phyloP scores from a whole-genome alignment of 108 stramenopile genomes.

The Nitzschia sp. region DNA sequence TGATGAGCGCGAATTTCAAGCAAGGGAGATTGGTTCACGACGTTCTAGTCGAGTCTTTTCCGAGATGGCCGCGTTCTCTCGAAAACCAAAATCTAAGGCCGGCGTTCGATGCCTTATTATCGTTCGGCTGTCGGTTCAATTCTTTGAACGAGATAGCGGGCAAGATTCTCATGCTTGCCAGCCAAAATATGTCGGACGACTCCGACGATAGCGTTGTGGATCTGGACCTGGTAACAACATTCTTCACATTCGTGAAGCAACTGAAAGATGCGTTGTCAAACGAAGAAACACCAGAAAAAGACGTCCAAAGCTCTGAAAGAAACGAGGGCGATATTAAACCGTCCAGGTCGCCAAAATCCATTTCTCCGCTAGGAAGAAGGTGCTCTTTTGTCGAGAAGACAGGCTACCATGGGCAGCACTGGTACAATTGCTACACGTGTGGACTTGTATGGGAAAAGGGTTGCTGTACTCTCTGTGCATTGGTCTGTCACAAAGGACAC shows the following conservation, averaged over 20 bases:
- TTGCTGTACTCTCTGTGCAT: slow-evolving; percentile 80
- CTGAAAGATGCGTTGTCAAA: slow-evolving; percentile 3
- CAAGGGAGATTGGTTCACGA: slow-evolving; percentile 14
- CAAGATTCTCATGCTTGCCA: not conserved
- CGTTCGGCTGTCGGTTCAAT: slow-evolving; percentile 20
- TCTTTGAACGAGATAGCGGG: slow-evolving; percentile 26
- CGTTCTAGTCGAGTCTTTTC: slow-evolving; percentile 8
- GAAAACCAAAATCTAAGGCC: not conserved
- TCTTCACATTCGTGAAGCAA: slow-evolving; percentile 11
- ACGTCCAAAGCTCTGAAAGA: not conserved
- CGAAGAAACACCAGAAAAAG: not conserved
- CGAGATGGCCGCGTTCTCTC: slow-evolving; percentile 2
- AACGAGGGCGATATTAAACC: not conserved
- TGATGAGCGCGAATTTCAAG: slow-evolving; percentile 7
- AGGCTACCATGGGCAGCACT: slow-evolving; percentile 84
- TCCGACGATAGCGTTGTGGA: not conserved
- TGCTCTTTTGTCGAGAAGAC: slow-evolving; percentile 73
- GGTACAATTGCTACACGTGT: slow-evolving; percentile 85
- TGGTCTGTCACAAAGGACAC: slow-evolving; percentile 81
- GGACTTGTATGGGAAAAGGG: slow-evolving; percentile 84
- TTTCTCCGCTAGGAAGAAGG: not conserved
- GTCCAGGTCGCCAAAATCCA: not conserved
- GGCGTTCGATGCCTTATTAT: slow-evolving; percentile 4
- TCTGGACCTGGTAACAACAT: not conserved
- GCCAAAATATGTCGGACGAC: not conserved